These are phyloP conservation scores for Dactylellina cionopaga DNA, from an alignment of 2,329 filamentous ascomycete genomes.

Conservation along the genomic window DNA sequence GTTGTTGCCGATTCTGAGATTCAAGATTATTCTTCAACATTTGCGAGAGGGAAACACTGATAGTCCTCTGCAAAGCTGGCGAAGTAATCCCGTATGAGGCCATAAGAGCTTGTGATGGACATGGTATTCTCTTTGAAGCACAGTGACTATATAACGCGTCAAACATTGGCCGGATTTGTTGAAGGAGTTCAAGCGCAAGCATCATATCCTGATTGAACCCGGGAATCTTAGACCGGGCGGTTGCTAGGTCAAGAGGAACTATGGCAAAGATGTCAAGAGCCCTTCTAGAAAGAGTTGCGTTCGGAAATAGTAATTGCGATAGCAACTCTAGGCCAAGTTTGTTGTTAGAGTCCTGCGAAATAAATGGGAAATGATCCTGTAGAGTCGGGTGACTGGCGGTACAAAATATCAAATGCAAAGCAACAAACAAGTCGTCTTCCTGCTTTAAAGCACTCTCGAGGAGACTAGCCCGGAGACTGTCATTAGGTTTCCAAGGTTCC, in stretches of 20 bases:
- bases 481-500: slow-evolving; percentile 21
- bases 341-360: slow-evolving; percentile 5
- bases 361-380: slow-evolving; percentile 13
- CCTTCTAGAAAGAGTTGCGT: slow-evolving; percentile 17
- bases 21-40: slow-evolving; percentile 28
- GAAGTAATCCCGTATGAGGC: slow-evolving; percentile 18
- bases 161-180: slow-evolving; percentile 36
- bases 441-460: slow-evolving; percentile 39
- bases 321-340: slow-evolving; percentile 38
- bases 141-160: slow-evolving; percentile 31
- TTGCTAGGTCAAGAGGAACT: slow-evolving; percentile 18
- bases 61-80: slow-evolving; percentile 31
- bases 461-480: slow-evolving; percentile 33
- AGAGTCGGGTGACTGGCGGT: slow-evolving; percentile 18
- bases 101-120: slow-evolving; percentile 21
- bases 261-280: slow-evolving; percentile 21
- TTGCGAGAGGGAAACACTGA: slow-evolving; percentile 35
- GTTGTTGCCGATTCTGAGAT: not conserved
- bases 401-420: slow-evolving; percentile 41
- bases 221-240: not conserved
- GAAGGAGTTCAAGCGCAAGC: slow-evolving; percentile 15
- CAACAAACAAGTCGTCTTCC: slow-evolving; percentile 34
- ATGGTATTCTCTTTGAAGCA: slow-evolving; percentile 10
- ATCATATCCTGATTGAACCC: slow-evolving; percentile 30
- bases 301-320: slow-evolving; percentile 38